phyloP scores from a whole-genome alignment of 345 rosid species.

The Stellera chamaejasme region DNA sequence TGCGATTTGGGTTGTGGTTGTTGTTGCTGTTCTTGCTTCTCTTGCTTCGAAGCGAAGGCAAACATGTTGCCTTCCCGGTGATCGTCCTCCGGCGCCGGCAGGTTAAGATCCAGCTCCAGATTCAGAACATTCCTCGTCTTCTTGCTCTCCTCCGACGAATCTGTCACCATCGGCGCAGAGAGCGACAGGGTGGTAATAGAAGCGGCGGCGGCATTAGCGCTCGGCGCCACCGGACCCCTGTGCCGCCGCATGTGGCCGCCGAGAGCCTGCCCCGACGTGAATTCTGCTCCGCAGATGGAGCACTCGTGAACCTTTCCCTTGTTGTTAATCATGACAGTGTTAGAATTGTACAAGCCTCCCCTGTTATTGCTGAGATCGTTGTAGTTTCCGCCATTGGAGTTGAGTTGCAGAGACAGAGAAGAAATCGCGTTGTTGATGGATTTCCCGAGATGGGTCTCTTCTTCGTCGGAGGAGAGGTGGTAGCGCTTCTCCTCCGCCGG shows the following conservation, averaged over 20 bases:
- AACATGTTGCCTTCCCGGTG: slow-evolving; percentile 27
- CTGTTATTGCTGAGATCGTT: slow-evolving; percentile 20
- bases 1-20: slow-evolving; percentile 32
- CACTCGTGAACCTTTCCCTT: slow-evolving; percentile 75
- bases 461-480: slow-evolving; percentile 18
- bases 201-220: slow-evolving; percentile 10
- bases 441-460: slow-evolving; percentile 20
- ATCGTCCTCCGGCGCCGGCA: slow-evolving; percentile 90
- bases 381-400: slow-evolving; percentile 10
- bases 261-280: slow-evolving; percentile 90
- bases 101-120: slow-evolving; percentile 88
- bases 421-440: slow-evolving; percentile 24
- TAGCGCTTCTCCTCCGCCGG: slow-evolving; percentile 20
- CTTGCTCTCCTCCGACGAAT: slow-evolving; percentile 25
- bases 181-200: slow-evolving; percentile 31
- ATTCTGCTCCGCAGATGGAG: slow-evolving; percentile 83
- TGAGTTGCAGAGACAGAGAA: slow-evolving; percentile 58
- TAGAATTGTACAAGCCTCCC: slow-evolving; percentile 14
- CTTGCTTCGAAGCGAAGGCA: slow-evolving; percentile 51
- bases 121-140: slow-evolving; percentile 49
- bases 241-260: slow-evolving; percentile 99
- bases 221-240: slow-evolving; percentile 29
- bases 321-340: slow-evolving; percentile 9
- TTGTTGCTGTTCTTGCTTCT: slow-evolving; percentile 24
- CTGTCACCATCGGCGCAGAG: slow-evolving; percentile 31